Conservation (phyloP, 768 basidiomycete species). For the Boletus subparvulus region DNA sequence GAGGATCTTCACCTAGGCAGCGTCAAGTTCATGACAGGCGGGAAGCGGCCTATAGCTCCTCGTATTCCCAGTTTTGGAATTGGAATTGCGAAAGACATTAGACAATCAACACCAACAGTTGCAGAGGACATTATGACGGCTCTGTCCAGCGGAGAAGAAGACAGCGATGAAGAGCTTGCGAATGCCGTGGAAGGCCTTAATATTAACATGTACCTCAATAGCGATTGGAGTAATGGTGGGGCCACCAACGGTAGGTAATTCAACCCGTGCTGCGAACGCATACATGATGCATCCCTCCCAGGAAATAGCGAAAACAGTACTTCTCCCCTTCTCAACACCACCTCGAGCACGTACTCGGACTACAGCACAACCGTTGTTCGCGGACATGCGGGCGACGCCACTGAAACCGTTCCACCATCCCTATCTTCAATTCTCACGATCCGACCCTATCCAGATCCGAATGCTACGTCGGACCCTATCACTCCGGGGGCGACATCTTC, state of each 20-base stretch:
- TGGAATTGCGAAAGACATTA: conserved; percentile 63
- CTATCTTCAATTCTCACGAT: conserved; percentile 76
- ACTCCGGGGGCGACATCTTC: conserved; percentile 37
- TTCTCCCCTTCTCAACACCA: conserved; percentile 53
- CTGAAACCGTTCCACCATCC: conserved; percentile 46
- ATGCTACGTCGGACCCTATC: conserved; percentile 41
- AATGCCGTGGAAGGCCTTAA: conserved; percentile 58
- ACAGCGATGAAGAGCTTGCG: conserved; percentile 63
- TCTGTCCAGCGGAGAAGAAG: conserved; percentile 50
- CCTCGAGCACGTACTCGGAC: conserved; percentile 47
- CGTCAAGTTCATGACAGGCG: conserved; percentile 75
- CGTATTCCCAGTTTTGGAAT: conserved; percentile 86
- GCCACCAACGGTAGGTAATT: conserved; percentile 33
- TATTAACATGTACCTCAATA: conserved; percentile 46
- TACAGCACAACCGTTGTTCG: conserved; percentile 74
- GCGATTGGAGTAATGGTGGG: conserved; percentile 42
- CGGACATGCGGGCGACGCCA: conserved; percentile 41
- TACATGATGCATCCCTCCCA: conserved; percentile 20
- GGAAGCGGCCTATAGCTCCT: conserved; percentile 59
- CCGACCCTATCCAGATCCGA: conserved; percentile 53
- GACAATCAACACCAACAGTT: conserved; percentile 32
- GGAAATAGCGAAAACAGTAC: conserved; percentile 44
- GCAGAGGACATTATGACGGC: conserved; percentile 36
- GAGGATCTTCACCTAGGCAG: conserved; percentile 82
- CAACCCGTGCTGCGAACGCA: conserved; percentile 3